phyloP scores from a whole-genome alignment of 768 basidiomycete genomes.

The Suillus discolor region DNA sequence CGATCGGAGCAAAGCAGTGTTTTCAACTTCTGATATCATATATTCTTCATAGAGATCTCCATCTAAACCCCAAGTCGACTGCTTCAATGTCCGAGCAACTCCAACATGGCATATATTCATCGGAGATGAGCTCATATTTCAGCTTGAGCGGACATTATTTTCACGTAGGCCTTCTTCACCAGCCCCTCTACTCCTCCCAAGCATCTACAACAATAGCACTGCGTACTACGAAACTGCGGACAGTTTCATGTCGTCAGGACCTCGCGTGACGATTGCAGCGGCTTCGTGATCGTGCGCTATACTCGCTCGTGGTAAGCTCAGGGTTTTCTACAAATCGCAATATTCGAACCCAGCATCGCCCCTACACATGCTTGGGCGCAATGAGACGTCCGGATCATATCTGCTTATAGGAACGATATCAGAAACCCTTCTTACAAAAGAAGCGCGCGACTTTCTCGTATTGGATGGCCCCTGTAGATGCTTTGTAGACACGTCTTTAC shows the following conservation, averaged over 20 bases:
- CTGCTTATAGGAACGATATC: slow-evolving; percentile 35
- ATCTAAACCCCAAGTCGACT: slow-evolving; percentile 5
- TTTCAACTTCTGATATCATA: slow-evolving; percentile 5
- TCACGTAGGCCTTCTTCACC: slow-evolving; percentile 12
- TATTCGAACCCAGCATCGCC: slow-evolving; percentile 37
- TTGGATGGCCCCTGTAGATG: slow-evolving; percentile 11
- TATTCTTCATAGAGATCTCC: slow-evolving; percentile 6
- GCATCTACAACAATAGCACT: slow-evolving; percentile 27
- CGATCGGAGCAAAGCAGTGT: neutral
- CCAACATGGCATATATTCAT: neutral
- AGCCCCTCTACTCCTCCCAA: slow-evolving; percentile 19
- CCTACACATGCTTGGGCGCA: slow-evolving; percentile 26
- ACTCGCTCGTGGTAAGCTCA: slow-evolving; percentile 13
- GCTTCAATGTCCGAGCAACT: slow-evolving; percentile 6
- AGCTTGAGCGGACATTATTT: slow-evolving; percentile 7
- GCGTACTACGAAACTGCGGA: slow-evolving; percentile 17
- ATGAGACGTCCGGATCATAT: slow-evolving; percentile 30
- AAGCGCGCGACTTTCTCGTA: slow-evolving; percentile 25
- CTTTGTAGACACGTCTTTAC: slow-evolving; percentile 36
- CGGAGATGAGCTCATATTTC: slow-evolving; percentile 5
- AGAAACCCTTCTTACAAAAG: slow-evolving; percentile 30
- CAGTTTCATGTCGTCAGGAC: slow-evolving; percentile 17
- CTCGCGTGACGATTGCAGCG: slow-evolving; percentile 2
- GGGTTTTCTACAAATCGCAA: slow-evolving; percentile 24
- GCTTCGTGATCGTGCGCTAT: slow-evolving; percentile 14